A percentile compares a stretch with the other conserved stretches of the same genome.
Conservation (phyloP, 2,329 filamentous ascomycete genomes). For the Claviceps sp. region DNA sequence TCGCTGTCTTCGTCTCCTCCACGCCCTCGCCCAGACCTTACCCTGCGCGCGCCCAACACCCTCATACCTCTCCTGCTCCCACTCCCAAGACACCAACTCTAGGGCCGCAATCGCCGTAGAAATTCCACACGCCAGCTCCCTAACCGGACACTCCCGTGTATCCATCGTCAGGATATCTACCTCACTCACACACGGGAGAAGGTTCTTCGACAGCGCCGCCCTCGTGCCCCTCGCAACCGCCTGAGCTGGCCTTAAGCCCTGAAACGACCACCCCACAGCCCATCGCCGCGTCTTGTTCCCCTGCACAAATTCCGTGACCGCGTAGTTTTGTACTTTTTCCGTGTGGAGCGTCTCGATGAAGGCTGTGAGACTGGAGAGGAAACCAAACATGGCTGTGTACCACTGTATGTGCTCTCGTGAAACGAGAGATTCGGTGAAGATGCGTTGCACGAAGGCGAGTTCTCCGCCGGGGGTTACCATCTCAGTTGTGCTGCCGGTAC, state of each 20-base stretch:
- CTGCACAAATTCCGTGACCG: constrained; percentile 67
- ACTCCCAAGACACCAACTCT: constrained; percentile 49
- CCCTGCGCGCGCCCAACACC: constrained; percentile 52
- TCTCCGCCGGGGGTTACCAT: constrained; percentile 80
- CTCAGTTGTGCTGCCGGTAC: constrained; percentile 66
- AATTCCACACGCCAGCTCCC: constrained; percentile 20
- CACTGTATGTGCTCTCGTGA: constrained; percentile 55
- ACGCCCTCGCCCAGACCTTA: constrained; percentile 69
- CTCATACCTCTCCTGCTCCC: constrained; percentile 36
- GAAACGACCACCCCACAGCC: constrained; percentile 82
- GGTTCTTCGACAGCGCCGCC: constrained; percentile 21
- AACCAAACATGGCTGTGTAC: constrained; percentile 89
- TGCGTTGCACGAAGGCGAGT: constrained; percentile 55
- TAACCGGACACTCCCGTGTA: constrained; percentile 23
- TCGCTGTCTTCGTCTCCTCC: constrained; percentile 46
- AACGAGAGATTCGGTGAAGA: constrained; percentile 55
- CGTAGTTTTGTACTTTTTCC: constrained; percentile 58
- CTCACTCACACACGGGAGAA: constrained; percentile 31
- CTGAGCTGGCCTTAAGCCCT: constrained; percentile 46
- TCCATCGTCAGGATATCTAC: constrained; percentile 32
- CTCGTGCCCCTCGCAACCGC: constrained; percentile 31
- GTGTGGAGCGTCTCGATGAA: constrained; percentile 46
- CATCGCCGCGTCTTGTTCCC: constrained; percentile 70
- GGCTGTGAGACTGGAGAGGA: constrained; percentile 53
- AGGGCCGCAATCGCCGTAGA: constrained; percentile 38